These are phyloP conservation scores for Diospyros kaki DNA, from an alignment of 148 eudicot species.

Conservation along the genomic window DNA sequence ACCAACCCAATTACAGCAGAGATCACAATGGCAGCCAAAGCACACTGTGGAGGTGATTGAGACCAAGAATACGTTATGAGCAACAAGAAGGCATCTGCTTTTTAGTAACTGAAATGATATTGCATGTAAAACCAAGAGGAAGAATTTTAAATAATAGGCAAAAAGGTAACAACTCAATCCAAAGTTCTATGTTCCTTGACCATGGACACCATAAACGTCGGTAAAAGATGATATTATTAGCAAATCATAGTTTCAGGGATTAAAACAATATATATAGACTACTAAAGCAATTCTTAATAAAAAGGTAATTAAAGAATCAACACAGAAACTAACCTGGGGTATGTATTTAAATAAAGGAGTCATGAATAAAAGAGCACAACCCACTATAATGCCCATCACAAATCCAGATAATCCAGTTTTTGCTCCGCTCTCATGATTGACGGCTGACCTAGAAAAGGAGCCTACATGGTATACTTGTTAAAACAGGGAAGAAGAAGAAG, in stretches of 20 bases:
- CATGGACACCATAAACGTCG: background rate
- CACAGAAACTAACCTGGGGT: conserved; percentile 66
- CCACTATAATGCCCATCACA: conserved; percentile 75
- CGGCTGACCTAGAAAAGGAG: conserved; percentile 97
- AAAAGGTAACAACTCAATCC: background rate
- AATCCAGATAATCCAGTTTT: conserved; percentile 94
- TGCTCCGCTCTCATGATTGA: conserved; percentile 98
- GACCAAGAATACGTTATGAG: conserved; percentile 19
- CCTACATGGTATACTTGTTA: conserved; percentile 36
- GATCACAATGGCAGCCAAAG: conserved; percentile 94
- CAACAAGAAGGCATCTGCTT: conserved; percentile 14
- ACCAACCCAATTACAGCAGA: conserved; percentile 99
- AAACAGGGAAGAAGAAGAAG: background rate
- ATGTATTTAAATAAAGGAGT: conserved; percentile 86
- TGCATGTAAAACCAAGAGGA: background rate
- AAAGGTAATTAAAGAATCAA: background rate
- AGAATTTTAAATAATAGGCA: background rate
- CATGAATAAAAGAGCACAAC: conserved; percentile 77
- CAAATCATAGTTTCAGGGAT: background rate
- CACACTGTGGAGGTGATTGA: conserved; percentile 59
- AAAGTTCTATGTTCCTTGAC: background rate
- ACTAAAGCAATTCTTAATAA: background rate
- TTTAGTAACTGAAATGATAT: background rate
- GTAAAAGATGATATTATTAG: background rate
- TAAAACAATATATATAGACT: background rate